phyloP scores from a whole-genome alignment of 768 basidiomycete genomes.

The Cyclocybe cylindracea region DNA sequence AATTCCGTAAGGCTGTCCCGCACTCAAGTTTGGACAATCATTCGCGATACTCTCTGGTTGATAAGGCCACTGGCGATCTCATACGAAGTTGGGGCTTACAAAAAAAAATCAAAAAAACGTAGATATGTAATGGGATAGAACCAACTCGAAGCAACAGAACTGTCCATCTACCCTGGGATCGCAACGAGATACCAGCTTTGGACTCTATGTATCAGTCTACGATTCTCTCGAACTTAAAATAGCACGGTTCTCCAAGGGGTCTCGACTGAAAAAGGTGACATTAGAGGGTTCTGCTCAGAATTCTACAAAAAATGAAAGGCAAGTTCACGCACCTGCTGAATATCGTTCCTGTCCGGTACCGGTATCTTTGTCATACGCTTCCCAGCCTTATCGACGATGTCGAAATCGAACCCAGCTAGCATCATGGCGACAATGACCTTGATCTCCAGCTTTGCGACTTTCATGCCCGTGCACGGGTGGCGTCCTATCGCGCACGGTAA shows the following conservation, averaged over 20 bases:
- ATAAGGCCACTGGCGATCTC: no score
- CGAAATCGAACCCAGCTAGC: conserved; percentile 30
- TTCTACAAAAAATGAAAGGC: neutral
- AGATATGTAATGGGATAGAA: no score
- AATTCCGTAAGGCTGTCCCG: no score
- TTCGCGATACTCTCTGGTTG: no score
- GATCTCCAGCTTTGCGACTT: conserved; percentile 38
- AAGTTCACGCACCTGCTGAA: conserved; percentile 26
- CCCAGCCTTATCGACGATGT: conserved; percentile 32
- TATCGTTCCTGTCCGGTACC: conserved; percentile 31
- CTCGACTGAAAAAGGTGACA: conserved; percentile 11
- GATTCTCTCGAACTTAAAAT: conserved; percentile 20
- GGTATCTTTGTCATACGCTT: conserved; percentile 22
- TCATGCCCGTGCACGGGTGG: conserved; percentile 40
- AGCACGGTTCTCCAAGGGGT: conserved; percentile 24
- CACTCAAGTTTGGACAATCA: no score
- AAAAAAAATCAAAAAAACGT: no score
- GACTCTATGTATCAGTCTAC: conserved; percentile 9
- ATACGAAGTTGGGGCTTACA: no score
- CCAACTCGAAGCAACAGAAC: no score
- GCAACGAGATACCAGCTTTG: no score
- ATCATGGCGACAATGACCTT: conserved; percentile 36
- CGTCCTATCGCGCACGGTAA: conserved; percentile 23
- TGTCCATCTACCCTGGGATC: no score
- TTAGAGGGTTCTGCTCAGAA: neutral